Evolutionary conservation across 768 basidiomycete genomes (phyloP).

Genomic region (Mycena vulgaris): DNA sequence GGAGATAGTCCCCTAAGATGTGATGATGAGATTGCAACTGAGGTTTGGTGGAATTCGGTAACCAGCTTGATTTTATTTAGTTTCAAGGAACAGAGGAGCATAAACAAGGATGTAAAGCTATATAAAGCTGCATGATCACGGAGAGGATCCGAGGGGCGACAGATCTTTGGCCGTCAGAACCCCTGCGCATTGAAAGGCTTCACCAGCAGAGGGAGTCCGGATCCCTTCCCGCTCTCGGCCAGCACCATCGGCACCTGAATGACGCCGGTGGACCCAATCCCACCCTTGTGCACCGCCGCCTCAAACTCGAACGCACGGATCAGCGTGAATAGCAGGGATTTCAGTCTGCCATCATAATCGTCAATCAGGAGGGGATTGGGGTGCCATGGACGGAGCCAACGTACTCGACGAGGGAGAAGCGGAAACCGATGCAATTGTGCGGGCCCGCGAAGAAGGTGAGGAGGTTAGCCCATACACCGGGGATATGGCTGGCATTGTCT

Average conservation of each 20-base stretch:
- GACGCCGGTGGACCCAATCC: neutral
- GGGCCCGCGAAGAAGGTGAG: slow-evolving; percentile 73
- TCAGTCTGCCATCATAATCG: neutral
- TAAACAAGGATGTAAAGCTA: no score
- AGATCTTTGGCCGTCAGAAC: neutral
- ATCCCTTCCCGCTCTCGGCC: neutral
- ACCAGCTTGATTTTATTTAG: no score
- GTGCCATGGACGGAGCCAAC: neutral
- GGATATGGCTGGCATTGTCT: slow-evolving; percentile 60
- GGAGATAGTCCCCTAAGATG: no score
- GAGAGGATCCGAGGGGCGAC: no score
- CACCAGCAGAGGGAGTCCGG: slow-evolving; percentile 12
- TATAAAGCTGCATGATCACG: no score
- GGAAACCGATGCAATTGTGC: slow-evolving; percentile 24
- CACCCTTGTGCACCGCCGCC: neutral
- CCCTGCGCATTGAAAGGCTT: neutral
- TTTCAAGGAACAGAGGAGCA: no score
- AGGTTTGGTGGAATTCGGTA: no score
- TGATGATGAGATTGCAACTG: no score
- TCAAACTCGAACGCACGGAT: slow-evolving; percentile 65
- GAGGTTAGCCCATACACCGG: slow-evolving; percentile 73
- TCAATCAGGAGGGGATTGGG: neutral
- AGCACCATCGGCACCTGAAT: slow-evolving; percentile 7
- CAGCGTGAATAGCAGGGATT: slow-evolving; percentile 6
- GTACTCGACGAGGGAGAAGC: slow-evolving; percentile 19